These are phyloP conservation scores for Puccinia triticina DNA, from an alignment of 1,284 basidiomycete genomes.

Conservation along the genomic window DNA sequence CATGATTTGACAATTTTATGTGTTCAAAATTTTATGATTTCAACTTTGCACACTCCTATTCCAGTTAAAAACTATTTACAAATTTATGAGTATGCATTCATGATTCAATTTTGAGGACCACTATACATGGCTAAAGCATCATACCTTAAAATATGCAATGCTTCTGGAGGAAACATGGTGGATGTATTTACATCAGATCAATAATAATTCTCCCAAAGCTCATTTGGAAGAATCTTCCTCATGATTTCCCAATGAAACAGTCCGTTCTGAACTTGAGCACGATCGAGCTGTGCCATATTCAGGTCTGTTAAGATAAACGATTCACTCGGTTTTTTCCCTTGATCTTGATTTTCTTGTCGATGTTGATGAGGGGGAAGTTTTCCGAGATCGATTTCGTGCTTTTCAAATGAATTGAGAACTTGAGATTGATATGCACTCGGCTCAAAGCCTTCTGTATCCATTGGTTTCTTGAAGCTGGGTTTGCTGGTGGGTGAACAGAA, in stretches of 20 bases:
- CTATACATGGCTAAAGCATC: no score
- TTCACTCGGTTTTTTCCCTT: neutral
- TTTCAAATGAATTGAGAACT: conserved; percentile 50
- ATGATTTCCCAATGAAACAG: conserved; percentile 55
- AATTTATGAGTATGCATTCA: no score
- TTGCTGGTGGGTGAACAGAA: conserved; percentile 31
- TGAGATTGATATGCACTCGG: conserved; percentile 34
- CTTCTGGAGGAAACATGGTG: neutral
- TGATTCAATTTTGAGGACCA: no score
- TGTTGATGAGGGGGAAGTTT: neutral
- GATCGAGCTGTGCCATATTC: conserved; percentile 26
- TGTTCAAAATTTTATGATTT: no score
- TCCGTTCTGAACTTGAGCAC: conserved; percentile 14
- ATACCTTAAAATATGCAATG: no score
- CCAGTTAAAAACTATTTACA: no score
- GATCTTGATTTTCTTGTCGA: neutral
- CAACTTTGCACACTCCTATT: no score
- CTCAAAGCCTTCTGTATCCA: conserved; percentile 24
- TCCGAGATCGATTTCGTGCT: conserved; percentile 52
- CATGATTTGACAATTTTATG: no score
- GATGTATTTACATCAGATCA: neutral
- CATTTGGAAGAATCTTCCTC: conserved; percentile 51
- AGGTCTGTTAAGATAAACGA: conserved; percentile 32
- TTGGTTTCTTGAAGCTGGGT: conserved; percentile 37
- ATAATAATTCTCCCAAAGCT: conserved; percentile 55